Percentiles rank a stretch among this genome's conserved stretches.
These are phyloP conservation scores for Clitopilus passeckerianus DNA, from an alignment of 768 basidiomycete species.

Conservation along the genomic window DNA sequence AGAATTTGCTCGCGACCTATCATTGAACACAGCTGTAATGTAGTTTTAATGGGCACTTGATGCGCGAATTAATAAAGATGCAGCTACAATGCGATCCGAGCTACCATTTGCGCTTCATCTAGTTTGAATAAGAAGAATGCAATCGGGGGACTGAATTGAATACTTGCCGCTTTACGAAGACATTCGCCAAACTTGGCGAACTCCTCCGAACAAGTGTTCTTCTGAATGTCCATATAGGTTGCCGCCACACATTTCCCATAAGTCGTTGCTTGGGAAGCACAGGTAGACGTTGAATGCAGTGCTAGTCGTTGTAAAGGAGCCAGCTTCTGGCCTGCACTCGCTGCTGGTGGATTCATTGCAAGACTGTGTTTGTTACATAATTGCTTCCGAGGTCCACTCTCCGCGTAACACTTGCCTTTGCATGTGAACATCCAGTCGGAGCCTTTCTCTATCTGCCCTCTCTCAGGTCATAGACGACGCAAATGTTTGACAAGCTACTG, in stretches of 20 bases:
- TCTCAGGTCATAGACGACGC: neutral
- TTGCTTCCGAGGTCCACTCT: neutral
- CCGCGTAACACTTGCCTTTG: neutral
- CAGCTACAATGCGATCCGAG: neutral
- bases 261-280: constrained; percentile 60
- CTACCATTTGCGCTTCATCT: constrained; percentile 31
- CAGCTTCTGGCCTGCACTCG: constrained; percentile 22
- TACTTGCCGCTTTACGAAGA: constrained; percentile 68
- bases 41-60: neutral
- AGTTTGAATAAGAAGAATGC: neutral
- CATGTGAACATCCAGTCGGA: neutral
- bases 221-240: constrained; percentile 78
- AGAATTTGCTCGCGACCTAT: neutral
- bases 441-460: neutral
- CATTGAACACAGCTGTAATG: neutral
- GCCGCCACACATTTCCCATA: constrained; percentile 90
- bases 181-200: constrained; percentile 83
- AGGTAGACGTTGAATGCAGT: constrained; percentile 67
- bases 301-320: constrained; percentile 63
- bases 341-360: constrained; percentile 19
- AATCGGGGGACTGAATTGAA: neutral
- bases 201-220: constrained; percentile 80
- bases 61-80: neutral
- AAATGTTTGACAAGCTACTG: constrained; percentile 56
- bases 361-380: constrained; percentile 1